Evolutionary conservation across 306 rosid species (phyloP).

Genomic region (Quercus berberidifolia): DNA sequence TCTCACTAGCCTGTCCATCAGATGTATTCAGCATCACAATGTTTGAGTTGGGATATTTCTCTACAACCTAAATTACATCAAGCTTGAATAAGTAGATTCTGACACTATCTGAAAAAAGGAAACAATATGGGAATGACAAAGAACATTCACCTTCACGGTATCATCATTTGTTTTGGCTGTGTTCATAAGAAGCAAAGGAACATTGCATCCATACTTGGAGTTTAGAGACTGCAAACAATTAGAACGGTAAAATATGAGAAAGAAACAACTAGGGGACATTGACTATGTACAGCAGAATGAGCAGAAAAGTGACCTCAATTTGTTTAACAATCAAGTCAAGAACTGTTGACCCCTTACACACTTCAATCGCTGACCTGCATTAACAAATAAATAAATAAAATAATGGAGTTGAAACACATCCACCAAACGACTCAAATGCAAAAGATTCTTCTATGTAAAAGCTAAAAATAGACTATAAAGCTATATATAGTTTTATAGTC

Average conservation of each 20-base stretch:
- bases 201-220: constrained; percentile 49
- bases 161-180: constrained; percentile 42
- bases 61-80: constrained; percentile 40
- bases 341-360: constrained; percentile 47
- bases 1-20: constrained; percentile 24
- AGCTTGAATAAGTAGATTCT: constrained; percentile 24
- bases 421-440: neutral
- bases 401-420: neutral
- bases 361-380: constrained; percentile 47
- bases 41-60: constrained; percentile 39
- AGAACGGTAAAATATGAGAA: constrained; percentile 12
- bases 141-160: constrained; percentile 47
- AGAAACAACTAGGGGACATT: neutral
- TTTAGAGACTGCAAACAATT: constrained; percentile 47
- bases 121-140: constrained; percentile 17
- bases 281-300: neutral
- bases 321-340: constrained; percentile 56
- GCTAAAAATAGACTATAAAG: neutral
- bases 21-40: constrained; percentile 35
- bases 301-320: constrained; percentile 49
- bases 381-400: neutral
- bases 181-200: constrained; percentile 60
- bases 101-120: constrained; percentile 11
- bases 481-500: too few relatives aligned
- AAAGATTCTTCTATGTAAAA: neutral